phyloP scores from a whole-genome alignment of 78 protist species.

The Bigelowiella natans region DNA sequence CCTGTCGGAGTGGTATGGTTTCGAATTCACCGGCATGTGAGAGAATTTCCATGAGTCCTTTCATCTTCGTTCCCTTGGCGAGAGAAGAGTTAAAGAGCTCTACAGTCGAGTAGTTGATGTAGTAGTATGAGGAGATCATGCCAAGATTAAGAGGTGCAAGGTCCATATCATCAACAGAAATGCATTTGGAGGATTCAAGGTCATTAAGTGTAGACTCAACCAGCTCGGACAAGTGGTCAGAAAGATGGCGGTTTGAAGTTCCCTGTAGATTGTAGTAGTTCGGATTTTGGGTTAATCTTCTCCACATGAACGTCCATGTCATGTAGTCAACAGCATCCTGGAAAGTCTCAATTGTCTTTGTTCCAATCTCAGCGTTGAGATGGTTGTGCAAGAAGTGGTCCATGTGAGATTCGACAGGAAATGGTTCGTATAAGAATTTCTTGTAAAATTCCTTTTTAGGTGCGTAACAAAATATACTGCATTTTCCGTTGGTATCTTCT shows the following conservation, averaged over 20 bases:
- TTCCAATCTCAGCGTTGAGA: constrained; percentile 53
- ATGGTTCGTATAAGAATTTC: constrained; percentile 82
- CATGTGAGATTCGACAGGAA: constrained; percentile 90
- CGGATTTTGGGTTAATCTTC: constrained; percentile 86
- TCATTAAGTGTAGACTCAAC: constrained; percentile 76
- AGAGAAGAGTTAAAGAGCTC: constrained; percentile 61
- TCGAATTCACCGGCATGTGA: constrained; percentile 71
- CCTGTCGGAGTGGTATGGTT: constrained; percentile 71
- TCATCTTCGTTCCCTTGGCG: constrained; percentile 43
- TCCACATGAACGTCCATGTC: constrained; percentile 86
- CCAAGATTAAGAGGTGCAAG: constrained; percentile 79
- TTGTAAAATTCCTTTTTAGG: constrained; percentile 68
- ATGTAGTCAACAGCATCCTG: constrained; percentile 87
- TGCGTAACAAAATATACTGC: constrained; percentile 64
- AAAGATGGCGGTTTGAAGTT: constrained; percentile 57
- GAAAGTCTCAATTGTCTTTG: constrained; percentile 37
- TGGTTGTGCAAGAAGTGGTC: constrained; percentile 75
- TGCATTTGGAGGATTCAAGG: constrained; percentile 42
- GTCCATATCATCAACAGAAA: constrained; percentile 40
- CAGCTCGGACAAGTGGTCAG: constrained; percentile 81
- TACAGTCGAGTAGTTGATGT: constrained; percentile 78
- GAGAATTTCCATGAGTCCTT: constrained; percentile 69
- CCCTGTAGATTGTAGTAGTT: constrained; percentile 75
- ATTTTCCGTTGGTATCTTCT: constrained; percentile 23
- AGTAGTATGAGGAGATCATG: constrained; percentile 87